Evolutionary conservation across 176 grass and related monocot species (phyloP).

Genomic region (Aegilops bicornis): DNA sequence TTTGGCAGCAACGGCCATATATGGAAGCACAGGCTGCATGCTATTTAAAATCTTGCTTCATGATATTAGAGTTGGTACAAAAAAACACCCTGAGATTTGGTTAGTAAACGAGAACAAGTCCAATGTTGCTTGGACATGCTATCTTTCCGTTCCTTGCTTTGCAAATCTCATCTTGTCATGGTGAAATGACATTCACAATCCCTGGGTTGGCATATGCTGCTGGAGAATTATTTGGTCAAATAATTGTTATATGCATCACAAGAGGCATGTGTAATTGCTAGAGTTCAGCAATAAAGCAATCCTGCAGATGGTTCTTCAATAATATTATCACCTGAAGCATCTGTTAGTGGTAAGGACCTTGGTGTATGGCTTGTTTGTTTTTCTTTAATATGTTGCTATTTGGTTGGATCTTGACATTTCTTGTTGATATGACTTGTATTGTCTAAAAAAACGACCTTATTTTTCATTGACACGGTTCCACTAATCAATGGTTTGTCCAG

Average conservation of each 20-base stretch:
- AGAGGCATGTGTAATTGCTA: slow-evolving; percentile 59
- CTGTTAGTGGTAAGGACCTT: slow-evolving; percentile 58
- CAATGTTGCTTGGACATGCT: slow-evolving; percentile 23
- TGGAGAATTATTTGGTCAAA: slow-evolving; percentile 51
- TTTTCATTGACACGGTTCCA: slow-evolving; percentile 23
- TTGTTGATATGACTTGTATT: slow-evolving; percentile 25
- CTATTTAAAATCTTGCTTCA: neutral
- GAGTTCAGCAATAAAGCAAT: slow-evolving; percentile 57
- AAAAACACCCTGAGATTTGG: slow-evolving; percentile 13
- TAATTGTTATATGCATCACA: slow-evolving; percentile 46
- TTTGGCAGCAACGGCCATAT: neutral
- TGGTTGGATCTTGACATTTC: slow-evolving; percentile 22
- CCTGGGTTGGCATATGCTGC: slow-evolving; percentile 40
- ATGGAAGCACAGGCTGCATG: neutral
- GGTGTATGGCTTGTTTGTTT: slow-evolving; percentile 38
- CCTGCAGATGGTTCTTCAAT: slow-evolving; percentile 56
- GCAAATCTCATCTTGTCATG: slow-evolving; percentile 28
- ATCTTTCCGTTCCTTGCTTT: slow-evolving; percentile 32
- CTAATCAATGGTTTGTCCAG: slow-evolving; percentile 32
- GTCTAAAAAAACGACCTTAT: slow-evolving; percentile 23
- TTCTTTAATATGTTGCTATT: slow-evolving; percentile 11
- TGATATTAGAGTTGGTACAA: slow-evolving; percentile 19
- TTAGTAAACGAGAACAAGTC: slow-evolving; percentile 25
- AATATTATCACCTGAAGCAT: slow-evolving; percentile 48
- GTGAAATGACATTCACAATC: no score